These are phyloP conservation scores for Odontarrhena argentea DNA, from an alignment of 345 rosid species.

Conservation along the genomic window DNA sequence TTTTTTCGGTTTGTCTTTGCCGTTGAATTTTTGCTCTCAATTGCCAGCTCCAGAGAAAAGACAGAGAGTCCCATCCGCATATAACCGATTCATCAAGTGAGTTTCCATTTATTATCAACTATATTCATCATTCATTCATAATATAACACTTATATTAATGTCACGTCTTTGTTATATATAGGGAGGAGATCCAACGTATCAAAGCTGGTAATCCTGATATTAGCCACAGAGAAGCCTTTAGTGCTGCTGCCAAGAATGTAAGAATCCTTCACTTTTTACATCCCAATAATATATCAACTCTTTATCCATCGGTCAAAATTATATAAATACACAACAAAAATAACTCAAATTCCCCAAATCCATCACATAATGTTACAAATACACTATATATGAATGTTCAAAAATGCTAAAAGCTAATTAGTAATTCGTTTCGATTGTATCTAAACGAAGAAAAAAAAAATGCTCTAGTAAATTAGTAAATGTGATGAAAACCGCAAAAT, in stretches of 20 bases:
- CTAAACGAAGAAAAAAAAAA: too few species aligned
- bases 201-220: slow-evolving; percentile 99
- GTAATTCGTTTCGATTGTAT: background rate
- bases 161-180: slow-evolving; percentile 39
- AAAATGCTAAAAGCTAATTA: background rate
- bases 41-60: slow-evolving; percentile 98
- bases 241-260: slow-evolving; percentile 99
- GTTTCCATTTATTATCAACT: slow-evolving; percentile 20
- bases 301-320: background rate
- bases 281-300: slow-evolving; percentile 13
- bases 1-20: slow-evolving; percentile 52
- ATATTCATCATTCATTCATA: background rate
- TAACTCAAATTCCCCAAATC: background rate
- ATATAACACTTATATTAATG: background rate
- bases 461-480: too few species aligned
- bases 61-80: slow-evolving; percentile 99
- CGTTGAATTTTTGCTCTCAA: slow-evolving; percentile 34
- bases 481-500: too few species aligned
- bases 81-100: slow-evolving; percentile 99
- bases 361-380: background rate
- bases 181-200: slow-evolving; percentile 99
- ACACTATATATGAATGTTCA: background rate
- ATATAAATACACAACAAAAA: background rate
- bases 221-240: slow-evolving; percentile 98
- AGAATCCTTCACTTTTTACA: slow-evolving; percentile 39